Conservation (phyloP, 169 alveolate genomes). For the Plasmodium relictum region DNA sequence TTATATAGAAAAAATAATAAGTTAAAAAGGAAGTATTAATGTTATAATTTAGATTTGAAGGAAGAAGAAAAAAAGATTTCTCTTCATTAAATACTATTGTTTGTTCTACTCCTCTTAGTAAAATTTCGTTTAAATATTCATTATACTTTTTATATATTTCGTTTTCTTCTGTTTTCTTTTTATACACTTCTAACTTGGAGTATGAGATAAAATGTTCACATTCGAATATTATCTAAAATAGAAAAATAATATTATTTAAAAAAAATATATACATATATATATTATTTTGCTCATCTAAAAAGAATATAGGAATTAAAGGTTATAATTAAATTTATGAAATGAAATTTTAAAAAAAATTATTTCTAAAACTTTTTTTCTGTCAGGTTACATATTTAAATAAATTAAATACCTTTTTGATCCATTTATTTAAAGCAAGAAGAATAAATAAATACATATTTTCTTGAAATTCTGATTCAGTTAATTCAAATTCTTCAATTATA, state of each 20-base stretch:
- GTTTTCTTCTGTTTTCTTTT: conserved; percentile 16
- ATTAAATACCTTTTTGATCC: conserved; percentile 52
- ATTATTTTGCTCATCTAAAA: too few species aligned
- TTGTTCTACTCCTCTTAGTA: conserved; percentile 72
- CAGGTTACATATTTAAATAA: too few species aligned
- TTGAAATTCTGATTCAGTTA: conserved; percentile 32
- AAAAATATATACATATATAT: too few species aligned
- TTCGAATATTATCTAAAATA: conserved; percentile 19
- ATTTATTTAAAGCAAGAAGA: conserved; percentile 55
- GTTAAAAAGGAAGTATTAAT: conserved; percentile 58
- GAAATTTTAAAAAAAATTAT: too few species aligned
- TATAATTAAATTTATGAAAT: too few species aligned
- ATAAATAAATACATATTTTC: conserved; percentile 54
- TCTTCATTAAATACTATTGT: conserved; percentile 36
- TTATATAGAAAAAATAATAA: conserved; percentile 44
- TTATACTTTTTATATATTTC: conserved; percentile 20
- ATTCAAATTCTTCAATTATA: conserved; percentile 52
- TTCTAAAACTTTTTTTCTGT: too few species aligned
- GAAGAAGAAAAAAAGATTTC: conserved; percentile 19
- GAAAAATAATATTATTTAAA: background rate
- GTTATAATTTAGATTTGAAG: conserved; percentile 22
- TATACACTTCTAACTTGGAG: conserved; percentile 12
- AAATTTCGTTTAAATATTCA: conserved; percentile 45
- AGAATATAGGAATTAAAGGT: too few species aligned
- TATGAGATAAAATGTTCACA: conserved; percentile 56